These are phyloP conservation scores for Chiua sp. DNA, from an alignment of 1,284 basidiomycete species.

Conservation along the genomic window DNA sequence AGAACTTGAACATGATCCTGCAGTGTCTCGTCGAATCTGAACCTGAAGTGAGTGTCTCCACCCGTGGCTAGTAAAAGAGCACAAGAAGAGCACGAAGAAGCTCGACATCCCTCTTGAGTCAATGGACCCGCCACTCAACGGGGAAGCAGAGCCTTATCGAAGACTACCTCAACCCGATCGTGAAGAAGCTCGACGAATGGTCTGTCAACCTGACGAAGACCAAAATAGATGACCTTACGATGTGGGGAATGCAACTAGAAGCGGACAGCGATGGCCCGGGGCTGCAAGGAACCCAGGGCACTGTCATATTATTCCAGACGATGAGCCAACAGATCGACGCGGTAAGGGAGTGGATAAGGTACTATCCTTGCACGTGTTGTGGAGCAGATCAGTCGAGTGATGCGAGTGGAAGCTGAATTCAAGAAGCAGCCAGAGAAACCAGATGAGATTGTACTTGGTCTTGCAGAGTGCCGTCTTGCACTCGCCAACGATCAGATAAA, in stretches of 20 bases:
- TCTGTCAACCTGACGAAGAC: conserved; percentile 92
- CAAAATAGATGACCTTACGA: conserved; percentile 86
- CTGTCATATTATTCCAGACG: conserved; percentile 97
- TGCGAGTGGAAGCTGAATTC: conserved; percentile 90
- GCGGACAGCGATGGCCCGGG: conserved; percentile 89
- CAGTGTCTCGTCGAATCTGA: conserved; percentile 76
- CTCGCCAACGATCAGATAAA: conserved; percentile 99
- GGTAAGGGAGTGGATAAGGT: conserved; percentile 95
- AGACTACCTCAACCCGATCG: conserved; percentile 93
- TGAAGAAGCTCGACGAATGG: conserved; percentile 98
- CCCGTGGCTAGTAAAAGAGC: conserved; percentile 96
- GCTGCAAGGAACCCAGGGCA: conserved; percentile 90
- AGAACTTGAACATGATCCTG: conserved; percentile 81
- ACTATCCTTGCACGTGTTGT: conserved; percentile 92
- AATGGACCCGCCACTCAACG: conserved; percentile 90
- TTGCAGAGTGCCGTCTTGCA: conserved; percentile 97
- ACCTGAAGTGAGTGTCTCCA: conserved; percentile 90
- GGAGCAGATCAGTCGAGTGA: conserved; percentile 87
- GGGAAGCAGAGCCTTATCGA: conserved; percentile 95
- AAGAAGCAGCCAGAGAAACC: conserved; percentile 90
- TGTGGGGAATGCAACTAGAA: conserved; percentile 87
- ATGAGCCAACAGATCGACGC: conserved; percentile 98
- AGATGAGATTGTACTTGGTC: conserved; percentile 86
- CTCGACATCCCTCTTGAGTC: conserved; percentile 82
- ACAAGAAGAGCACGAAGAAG: conserved; percentile 95